Evolutionary conservation across 495 filamentous ascomycete species (phyloP).

Genomic region (Xylaria grammica): DNA sequence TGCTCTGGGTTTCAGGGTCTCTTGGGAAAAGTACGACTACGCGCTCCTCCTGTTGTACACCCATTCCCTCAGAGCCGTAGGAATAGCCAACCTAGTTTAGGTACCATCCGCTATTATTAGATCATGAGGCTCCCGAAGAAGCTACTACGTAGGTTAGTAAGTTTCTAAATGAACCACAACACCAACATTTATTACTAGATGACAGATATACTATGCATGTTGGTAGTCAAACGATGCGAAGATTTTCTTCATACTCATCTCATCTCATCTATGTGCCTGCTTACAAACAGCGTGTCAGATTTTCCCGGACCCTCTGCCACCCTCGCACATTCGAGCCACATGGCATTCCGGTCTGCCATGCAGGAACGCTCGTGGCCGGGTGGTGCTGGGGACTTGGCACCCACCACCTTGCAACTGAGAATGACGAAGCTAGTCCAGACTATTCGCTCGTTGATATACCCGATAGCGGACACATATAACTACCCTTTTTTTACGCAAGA

Average conservation of each 20-base stretch:
- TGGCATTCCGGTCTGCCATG: conserved; percentile 21
- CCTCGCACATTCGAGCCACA: conserved; percentile 22
- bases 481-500: neutral
- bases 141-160: neutral
- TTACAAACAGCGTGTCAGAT: neutral
- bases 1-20: neutral
- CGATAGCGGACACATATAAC: neutral
- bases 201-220: neutral
- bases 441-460: neutral
- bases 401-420: neutral
- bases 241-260: neutral
- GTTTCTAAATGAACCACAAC: conserved; percentile 13
- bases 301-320: conserved; percentile 8
- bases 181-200: conserved; percentile 16
- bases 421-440: neutral
- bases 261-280: neutral
- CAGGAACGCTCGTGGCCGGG: conserved; percentile 22
- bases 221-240: neutral
- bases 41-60: neutral
- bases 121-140: conserved; percentile 14
- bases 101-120: conserved; percentile 18
- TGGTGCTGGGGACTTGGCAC: conserved; percentile 11
- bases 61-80: neutral
- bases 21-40: neutral
- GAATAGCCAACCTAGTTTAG: conserved; percentile 10